Evolutionary conservation across 345 rosid species (phyloP).

Genomic region (Clarkia xantiana): DNA sequence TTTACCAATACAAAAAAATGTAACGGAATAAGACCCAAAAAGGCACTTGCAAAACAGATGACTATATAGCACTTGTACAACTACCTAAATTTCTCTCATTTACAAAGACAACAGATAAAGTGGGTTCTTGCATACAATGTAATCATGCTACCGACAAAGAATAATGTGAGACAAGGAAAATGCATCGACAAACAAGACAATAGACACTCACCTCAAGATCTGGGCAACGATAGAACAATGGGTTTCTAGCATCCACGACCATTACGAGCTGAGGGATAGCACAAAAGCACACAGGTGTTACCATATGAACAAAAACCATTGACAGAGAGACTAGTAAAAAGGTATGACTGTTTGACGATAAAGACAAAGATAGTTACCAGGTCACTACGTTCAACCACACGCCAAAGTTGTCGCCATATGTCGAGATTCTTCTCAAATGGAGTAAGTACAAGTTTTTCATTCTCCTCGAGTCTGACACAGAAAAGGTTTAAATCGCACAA

Average conservation of each 20-base stretch:
- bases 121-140: no score
- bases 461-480: conserved; percentile 73
- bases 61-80: no score
- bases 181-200: conserved; percentile 3
- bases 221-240: conserved; percentile 76
- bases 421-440: conserved; percentile 97
- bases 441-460: conserved; percentile 81
- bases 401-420: conserved; percentile 99
- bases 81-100: no score
- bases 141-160: no score
- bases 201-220: conserved; percentile 72
- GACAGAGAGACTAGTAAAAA: not conserved
- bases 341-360: not conserved
- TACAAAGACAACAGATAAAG: no score
- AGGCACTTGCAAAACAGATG: no score
- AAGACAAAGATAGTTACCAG: conserved; percentile 34
- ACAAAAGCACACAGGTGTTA: not conserved
- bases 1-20: no score
- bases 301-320: not conserved
- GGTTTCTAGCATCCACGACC: conserved; percentile 96
- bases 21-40: no score
- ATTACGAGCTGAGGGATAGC: conserved; percentile 58
- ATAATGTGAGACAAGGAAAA: not conserved
- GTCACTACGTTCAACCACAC: conserved; percentile 93
- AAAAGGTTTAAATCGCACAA: not conserved